A percentile compares a stretch with the other conserved stretches of the same genome.
Conservation (phyloP, 805 yeast genomes). For the Yamadazyma insecticola region DNA sequence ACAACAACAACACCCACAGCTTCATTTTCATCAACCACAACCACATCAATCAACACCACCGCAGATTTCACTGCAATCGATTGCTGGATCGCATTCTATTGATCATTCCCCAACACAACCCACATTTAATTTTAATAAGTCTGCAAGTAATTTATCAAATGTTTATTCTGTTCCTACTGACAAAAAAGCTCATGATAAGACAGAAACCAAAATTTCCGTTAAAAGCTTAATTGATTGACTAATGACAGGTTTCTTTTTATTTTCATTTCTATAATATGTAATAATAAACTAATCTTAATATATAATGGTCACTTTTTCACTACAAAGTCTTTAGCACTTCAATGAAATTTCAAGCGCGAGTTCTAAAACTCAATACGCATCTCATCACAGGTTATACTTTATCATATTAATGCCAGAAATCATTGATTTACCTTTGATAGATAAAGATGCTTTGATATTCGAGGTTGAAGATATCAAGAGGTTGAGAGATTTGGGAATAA, state of each 20-base stretch:
- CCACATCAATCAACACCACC: not conserved
- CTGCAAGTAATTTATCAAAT: conserved; percentile 8
- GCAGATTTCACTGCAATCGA: conserved; percentile 4
- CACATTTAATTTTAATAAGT: conserved; percentile 6
- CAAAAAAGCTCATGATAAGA: conserved; percentile 9
- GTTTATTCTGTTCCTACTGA: conserved; percentile 8
- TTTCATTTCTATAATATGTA: no score
- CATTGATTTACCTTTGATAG: conserved; percentile 11
- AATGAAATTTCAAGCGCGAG: no score
- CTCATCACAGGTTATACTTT: no score
- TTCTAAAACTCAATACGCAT: no score
- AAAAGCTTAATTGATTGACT: conserved; percentile 29
- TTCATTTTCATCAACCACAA: not conserved
- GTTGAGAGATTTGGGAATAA: conserved; percentile 59
- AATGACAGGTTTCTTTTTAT: no score
- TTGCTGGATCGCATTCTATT: conserved; percentile 4
- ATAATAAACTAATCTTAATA: no score
- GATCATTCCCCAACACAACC: conserved; percentile 7
- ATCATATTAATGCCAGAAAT: no score
- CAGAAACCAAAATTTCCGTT: conserved; percentile 27
- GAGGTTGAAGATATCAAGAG: conserved; percentile 47
- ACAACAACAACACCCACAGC: conserved; percentile 1
- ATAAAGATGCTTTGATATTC: conserved; percentile 49
- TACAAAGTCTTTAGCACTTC: no score
- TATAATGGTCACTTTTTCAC: no score